Base-by-base conservation (phyloP, 345 rosid species). In the Hypericum androsaemum region DNA sequence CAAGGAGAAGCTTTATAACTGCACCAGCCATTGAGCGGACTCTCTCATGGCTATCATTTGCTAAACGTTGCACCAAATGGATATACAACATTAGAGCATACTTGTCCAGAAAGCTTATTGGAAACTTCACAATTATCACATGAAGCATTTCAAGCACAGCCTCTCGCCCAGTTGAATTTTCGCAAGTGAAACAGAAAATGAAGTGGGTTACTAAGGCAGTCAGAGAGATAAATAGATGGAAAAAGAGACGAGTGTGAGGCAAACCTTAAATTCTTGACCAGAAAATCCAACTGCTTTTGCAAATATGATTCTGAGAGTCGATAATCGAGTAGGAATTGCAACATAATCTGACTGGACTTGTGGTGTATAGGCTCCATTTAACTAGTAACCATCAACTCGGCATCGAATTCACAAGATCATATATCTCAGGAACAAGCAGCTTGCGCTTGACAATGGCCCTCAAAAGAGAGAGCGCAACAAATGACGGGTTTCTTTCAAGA, bases 131-230 rank as follows among this genome's bases (percentile, higher is more conserved):
- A 53, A 88, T 71, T 11, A 92, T 80, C 9, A 80, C 77, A 46
- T 73, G 74, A 22, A 92, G 88, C 94, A 81, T 84, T 70, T 80
- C 89, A 62, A 92, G 88, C 37, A 85, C 96, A 48, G 96, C 86
- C 64, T 78, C 77, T 74, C 96, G 83, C 66, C 98, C 98, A 64
- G 79, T 74, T 62, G 86, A 52, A 81, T 80, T 78, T 64, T 80
- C 82, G 54, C 82, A 92, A 66, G 96, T 90, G 77, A 65, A 71
- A 46, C 56, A 51, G 58, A 45, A 7, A 61, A 22, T 15, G 5
- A 13, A 36, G 32, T 22, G 32, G 11, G n/a, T 35, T 51, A 35
- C 5, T 35, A 36, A 14, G 36, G 15, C 39, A 35, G 42, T 12
- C 14, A 49, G 8, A 53, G 5, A 35, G 7, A 32, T 2, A 14